A percentile compares a stretch with the other conserved stretches of the same genome.
Conservation (phyloP, 2,329 filamentous ascomycete genomes). For the Coniochaeta ligniaria region DNA sequence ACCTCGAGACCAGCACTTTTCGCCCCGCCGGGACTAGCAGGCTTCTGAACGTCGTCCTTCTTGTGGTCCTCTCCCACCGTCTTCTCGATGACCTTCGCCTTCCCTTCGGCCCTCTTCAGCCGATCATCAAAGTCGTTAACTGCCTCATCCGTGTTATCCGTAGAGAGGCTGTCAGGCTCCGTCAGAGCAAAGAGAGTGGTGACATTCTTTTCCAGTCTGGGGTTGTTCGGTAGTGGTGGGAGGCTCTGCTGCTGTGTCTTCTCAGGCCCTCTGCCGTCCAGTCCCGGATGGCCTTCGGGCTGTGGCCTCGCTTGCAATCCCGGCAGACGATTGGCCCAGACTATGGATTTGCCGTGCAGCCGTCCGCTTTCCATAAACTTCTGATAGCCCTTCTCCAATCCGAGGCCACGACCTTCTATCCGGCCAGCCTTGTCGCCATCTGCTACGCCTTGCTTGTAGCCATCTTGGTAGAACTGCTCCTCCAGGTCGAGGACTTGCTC, state of each 20-base stretch:
- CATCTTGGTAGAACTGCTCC: slow-evolving; percentile 71
- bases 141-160: slow-evolving; percentile 77
- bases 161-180: slow-evolving; percentile 70
- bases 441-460: slow-evolving; percentile 64
- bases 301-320: neutral
- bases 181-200: slow-evolving; percentile 67
- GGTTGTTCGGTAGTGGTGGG: slow-evolving; percentile 44
- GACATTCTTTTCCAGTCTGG: slow-evolving; percentile 71
- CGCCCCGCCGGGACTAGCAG: neutral
- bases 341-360: slow-evolving; percentile 67
- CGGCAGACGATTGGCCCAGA: slow-evolving; percentile 74
- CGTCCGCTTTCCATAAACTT: slow-evolving; percentile 79
- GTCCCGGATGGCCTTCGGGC: neutral
- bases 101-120: slow-evolving; percentile 73
- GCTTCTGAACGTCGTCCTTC: neutral
- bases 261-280: neutral
- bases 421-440: slow-evolving; percentile 75
- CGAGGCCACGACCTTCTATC: slow-evolving; percentile 84
- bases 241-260: slow-evolving; percentile 14
- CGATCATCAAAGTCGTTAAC: slow-evolving; percentile 90
- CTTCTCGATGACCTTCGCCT: slow-evolving; percentile 77
- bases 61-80: slow-evolving; percentile 39
- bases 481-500: slow-evolving; percentile 54
- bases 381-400: slow-evolving; percentile 86
- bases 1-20: neutral